phyloP scores from a whole-genome alignment of 768 basidiomycete species.

The Phanerochaete sordida region DNA sequence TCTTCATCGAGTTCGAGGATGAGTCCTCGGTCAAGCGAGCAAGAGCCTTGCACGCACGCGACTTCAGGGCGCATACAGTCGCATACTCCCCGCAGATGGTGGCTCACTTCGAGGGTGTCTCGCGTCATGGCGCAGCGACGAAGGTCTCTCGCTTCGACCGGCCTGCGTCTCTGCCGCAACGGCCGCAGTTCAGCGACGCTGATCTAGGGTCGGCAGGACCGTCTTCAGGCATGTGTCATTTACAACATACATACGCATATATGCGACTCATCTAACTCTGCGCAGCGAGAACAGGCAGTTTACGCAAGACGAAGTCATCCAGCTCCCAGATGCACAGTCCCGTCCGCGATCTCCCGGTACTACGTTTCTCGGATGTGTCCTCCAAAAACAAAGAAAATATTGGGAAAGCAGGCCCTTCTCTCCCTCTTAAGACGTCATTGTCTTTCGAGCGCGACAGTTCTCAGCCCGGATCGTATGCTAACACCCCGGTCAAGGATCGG shows the following conservation, averaged over 20 bases:
- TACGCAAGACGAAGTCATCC: background rate
- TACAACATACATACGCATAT: background rate
- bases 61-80: constrained; percentile 8
- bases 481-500: constrained; percentile 21
- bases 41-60: constrained; percentile 2
- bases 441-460: background rate
- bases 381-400: background rate
- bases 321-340: background rate
- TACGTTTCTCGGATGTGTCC: background rate
- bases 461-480: background rate
- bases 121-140: background rate
- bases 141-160: background rate
- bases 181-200: background rate
- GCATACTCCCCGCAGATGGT: constrained; percentile 14
- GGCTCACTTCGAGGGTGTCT: constrained; percentile 10
- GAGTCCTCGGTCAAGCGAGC: constrained; percentile 9
- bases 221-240: background rate
- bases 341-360: background rate
- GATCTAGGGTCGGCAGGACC: background rate
- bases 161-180: background rate
- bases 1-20: constrained; percentile 22
- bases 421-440: background rate
- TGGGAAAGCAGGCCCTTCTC: background rate
- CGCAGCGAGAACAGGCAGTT: background rate
- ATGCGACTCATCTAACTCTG: background rate